A percentile compares a stretch with the other conserved stretches of the same genome.
Conservation (phyloP, 495 filamentous ascomycete species). For the Penicillium angulare region DNA sequence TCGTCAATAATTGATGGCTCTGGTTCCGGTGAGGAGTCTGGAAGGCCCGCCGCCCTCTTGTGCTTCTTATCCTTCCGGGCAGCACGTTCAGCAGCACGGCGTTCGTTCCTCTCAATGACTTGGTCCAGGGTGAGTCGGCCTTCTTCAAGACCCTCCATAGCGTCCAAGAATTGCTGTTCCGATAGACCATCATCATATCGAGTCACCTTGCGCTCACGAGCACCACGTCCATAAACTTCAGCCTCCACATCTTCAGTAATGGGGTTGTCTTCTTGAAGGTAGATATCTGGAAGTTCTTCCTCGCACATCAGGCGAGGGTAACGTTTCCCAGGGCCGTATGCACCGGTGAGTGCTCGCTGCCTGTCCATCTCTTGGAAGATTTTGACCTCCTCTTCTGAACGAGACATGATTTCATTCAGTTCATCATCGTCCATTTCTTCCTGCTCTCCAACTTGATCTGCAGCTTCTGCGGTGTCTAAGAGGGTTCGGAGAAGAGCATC, state of each 20-base stretch:
- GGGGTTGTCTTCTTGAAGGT: constrained; percentile 80
- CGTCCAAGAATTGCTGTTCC: constrained; percentile 92
- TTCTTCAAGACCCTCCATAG: constrained; percentile 94
- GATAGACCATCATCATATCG: constrained; percentile 97
- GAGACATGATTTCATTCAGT: constrained; percentile 82
- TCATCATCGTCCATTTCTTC: constrained; percentile 97
- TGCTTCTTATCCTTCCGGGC: constrained; percentile 65
- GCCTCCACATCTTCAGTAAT: constrained; percentile 75
- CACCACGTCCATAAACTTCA: constrained; percentile 79
- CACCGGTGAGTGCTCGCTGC: constrained; percentile 58
- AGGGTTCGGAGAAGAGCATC: constrained; percentile 92
- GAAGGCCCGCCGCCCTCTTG: constrained; percentile 39
- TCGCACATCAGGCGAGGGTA: constrained; percentile 82
- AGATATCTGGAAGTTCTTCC: constrained; percentile 88
- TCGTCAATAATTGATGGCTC: constrained; percentile 54
- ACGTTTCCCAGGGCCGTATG: constrained; percentile 68
- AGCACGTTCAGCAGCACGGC: constrained; percentile 77
- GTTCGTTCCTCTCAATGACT: constrained; percentile 83
- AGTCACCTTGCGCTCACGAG: constrained; percentile 87
- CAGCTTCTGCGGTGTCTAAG: constrained; percentile 82
- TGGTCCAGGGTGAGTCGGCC: constrained; percentile 66
- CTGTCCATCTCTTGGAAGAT: constrained; percentile 77
- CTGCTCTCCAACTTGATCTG: constrained; percentile 77
- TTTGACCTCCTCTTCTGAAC: constrained; percentile 67
- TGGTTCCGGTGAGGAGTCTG: constrained; percentile 73